A percentile compares a stretch with the other conserved stretches of the same genome.
These are phyloP conservation scores for Thelephora ganbajun DNA, from an alignment of 768 basidiomycete genomes.

Conservation along the genomic window DNA sequence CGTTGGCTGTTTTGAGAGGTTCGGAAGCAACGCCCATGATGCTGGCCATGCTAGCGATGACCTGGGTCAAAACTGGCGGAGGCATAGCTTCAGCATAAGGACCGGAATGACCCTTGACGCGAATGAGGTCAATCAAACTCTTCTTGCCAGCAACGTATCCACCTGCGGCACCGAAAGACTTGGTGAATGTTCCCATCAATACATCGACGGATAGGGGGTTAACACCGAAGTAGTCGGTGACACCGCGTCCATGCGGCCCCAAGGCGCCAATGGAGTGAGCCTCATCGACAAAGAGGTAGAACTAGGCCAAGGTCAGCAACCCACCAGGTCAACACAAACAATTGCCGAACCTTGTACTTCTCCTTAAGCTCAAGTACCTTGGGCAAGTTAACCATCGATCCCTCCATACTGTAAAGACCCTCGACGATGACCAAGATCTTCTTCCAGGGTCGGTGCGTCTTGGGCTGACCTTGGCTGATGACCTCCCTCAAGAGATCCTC, in stretches of 20 bases:
- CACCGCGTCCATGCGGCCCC: constrained; percentile 88
- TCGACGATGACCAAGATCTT: constrained; percentile 93
- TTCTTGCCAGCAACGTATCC: constrained; percentile 89
- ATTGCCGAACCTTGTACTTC: constrained; percentile 72
- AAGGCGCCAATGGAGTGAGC: constrained; percentile 96
- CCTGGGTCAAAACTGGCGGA: constrained; percentile 82
- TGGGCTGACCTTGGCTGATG: constrained; percentile 94
- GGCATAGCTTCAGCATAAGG: constrained; percentile 84
- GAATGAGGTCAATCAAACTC: constrained; percentile 65
- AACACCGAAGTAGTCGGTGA: constrained; percentile 87
- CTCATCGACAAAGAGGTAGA: constrained; percentile 92
- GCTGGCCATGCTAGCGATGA: constrained; percentile 85
- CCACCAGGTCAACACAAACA: neutral
- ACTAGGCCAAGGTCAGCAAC: constrained; percentile 31
- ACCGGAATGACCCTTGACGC: constrained; percentile 68
- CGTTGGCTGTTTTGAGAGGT: constrained; percentile 16
- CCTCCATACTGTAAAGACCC: constrained; percentile 97
- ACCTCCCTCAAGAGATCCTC: constrained; percentile 76
- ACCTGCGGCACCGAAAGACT: constrained; percentile 86
- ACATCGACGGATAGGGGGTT: constrained; percentile 75
- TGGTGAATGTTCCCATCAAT: constrained; percentile 98
- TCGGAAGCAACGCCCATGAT: constrained; percentile 76
- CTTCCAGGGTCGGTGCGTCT: constrained; percentile 98
- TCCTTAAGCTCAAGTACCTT: constrained; percentile 74
- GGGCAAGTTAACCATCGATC: constrained; percentile 82